Conservation (phyloP, 371 early-diverging fungal genomes). For the Batkoa obscura region DNA sequence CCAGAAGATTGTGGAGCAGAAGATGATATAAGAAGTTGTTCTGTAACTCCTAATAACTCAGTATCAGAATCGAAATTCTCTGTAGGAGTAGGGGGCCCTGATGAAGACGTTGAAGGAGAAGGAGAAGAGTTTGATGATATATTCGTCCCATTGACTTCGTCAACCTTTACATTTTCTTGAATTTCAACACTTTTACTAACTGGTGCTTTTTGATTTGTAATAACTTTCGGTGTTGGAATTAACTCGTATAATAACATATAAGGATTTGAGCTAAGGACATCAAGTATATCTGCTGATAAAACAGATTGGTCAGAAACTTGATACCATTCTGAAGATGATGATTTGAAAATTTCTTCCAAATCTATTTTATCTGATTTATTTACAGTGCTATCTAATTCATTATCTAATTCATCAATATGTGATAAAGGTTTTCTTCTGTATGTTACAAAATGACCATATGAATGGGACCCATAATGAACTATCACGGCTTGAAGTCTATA, state of each 20-base stretch:
- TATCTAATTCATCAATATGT: slow-evolving; percentile 11
- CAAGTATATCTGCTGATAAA: slow-evolving; percentile 44
- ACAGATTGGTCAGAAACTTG: slow-evolving; percentile 80
- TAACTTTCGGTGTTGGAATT: too few relatives aligned
- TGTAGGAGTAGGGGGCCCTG: slow-evolving; percentile 3
- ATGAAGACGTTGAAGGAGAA: slow-evolving; percentile 1
- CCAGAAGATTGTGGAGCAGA: too few relatives aligned
- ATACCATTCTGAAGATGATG: slow-evolving; percentile 44
- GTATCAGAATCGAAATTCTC: slow-evolving; percentile 1
- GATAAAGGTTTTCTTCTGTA: slow-evolving; percentile 42
- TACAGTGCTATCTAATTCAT: too few relatives aligned
- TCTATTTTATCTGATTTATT: slow-evolving; percentile 16
- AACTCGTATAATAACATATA: slow-evolving; percentile 87
- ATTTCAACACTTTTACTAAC: too few relatives aligned
- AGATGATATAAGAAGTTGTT: too few relatives aligned
- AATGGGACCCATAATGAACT: slow-evolving; percentile 77
- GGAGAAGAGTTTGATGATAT: neutral
- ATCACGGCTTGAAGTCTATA: slow-evolving; percentile 71
- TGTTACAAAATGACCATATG: slow-evolving; percentile 86
- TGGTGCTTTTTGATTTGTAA: too few relatives aligned
- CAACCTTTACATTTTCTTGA: neutral
- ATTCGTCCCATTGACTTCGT: too few relatives aligned
- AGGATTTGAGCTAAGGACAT: slow-evolving; percentile 50
- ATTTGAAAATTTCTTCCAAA: slow-evolving; percentile 21
- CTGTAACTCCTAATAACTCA: too few relatives aligned